Conservation (phyloP, 352 stramenopile species). For the Vaucheria bursata region DNA sequence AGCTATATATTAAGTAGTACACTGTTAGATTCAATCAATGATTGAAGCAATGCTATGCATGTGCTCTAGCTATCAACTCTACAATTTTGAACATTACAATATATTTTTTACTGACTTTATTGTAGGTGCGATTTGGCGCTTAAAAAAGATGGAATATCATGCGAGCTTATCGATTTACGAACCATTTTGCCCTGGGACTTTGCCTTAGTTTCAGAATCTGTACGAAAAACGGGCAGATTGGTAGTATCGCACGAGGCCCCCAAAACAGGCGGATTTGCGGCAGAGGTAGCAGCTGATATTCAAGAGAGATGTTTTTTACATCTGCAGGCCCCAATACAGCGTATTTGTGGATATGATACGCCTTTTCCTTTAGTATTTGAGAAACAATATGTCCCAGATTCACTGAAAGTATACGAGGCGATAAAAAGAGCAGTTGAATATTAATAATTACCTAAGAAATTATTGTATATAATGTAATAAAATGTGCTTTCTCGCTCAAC, state of each 20-base stretch:
- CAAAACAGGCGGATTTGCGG: conserved; percentile 75
- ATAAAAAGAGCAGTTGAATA: conserved; percentile 38
- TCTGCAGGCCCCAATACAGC: conserved; percentile 79
- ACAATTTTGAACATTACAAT: background rate
- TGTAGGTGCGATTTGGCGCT: conserved; percentile 3
- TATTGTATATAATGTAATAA: background rate
- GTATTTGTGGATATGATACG: conserved; percentile 85
- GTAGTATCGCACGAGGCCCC: conserved; percentile 93
- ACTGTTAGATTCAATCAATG: background rate
- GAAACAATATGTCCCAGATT: conserved; percentile 54
- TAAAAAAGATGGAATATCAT: conserved; percentile 80
- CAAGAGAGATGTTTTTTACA: conserved; percentile 84
- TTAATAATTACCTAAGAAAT: conserved; percentile 10
- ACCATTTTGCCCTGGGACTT: conserved; percentile 95
- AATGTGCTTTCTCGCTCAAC: background rate
- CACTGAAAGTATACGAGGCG: conserved; percentile 44
- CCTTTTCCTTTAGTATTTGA: conserved; percentile 93
- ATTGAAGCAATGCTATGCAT: background rate
- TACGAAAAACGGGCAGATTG: conserved; percentile 91
- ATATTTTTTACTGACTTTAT: conserved; percentile 2
- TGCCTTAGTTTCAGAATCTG: conserved; percentile 81
- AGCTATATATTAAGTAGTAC: background rate
- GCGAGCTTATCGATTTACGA: conserved; percentile 93
- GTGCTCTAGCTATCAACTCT: background rate
- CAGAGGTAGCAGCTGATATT: conserved; percentile 85